Evolutionary conservation across 2,329 filamentous ascomycete species (phyloP).

Genomic region (Capronia coronata): DNA sequence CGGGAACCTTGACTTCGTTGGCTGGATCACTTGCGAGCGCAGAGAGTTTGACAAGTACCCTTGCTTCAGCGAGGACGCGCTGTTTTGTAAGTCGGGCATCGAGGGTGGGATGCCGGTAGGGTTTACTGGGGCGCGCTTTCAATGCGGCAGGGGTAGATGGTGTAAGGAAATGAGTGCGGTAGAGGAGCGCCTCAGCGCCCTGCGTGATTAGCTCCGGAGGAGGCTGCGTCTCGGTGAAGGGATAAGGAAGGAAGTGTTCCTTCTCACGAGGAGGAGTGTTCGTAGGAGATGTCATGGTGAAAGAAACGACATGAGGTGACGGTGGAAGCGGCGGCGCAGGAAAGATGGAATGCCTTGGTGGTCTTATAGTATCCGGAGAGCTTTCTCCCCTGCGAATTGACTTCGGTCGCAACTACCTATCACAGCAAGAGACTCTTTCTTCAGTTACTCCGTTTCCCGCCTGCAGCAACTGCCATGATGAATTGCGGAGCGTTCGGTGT

Average conservation of each 20-base stretch:
- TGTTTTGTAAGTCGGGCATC: slow-evolving; percentile 81
- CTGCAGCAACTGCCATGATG: no score
- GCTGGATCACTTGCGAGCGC: slow-evolving; percentile 26
- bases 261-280: background rate
- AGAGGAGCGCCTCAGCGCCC: slow-evolving; percentile 92
- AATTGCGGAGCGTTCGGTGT: no score
- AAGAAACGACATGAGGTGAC: background rate
- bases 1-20: slow-evolving; percentile 65
- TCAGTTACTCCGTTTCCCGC: no score
- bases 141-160: slow-evolving; percentile 66
- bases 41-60: slow-evolving; percentile 72
- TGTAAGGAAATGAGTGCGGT: slow-evolving; percentile 72
- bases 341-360: background rate
- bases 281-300: background rate
- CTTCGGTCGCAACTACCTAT: no score
- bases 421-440: no score
- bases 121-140: slow-evolving; percentile 85
- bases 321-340: background rate
- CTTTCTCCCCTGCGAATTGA: no score
- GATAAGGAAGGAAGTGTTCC: slow-evolving; percentile 49
- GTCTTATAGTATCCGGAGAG: no score
- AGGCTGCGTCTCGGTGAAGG: slow-evolving; percentile 58
- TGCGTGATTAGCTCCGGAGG: slow-evolving; percentile 71
- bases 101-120: slow-evolving; percentile 84
- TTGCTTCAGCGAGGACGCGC: slow-evolving; percentile 80